Evolutionary conservation across 2,329 filamentous ascomycete species (phyloP), one percentile per base, ranked within the genome.

Genomic region (Xylaria hypoxylon): DNA sequence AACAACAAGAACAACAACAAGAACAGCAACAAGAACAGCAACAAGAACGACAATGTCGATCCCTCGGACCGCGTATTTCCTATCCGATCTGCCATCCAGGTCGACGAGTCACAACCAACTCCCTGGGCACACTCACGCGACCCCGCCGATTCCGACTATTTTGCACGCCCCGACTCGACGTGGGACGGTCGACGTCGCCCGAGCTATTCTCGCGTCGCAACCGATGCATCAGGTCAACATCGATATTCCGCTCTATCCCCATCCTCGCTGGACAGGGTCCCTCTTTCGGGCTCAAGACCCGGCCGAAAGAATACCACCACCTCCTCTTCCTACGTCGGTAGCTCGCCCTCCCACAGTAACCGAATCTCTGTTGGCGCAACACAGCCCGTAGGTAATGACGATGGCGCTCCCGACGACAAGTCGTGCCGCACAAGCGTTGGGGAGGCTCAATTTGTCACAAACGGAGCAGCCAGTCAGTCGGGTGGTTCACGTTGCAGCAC

Each of bases 41-140:
- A 11, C 28, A 52, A 17, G 5, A 13, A n/a, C 17, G 5, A 6
- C 28, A 15, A 71, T 55, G 73, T 75, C 24, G 79, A 81, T 55
- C 74, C 76, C 31, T 76, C 78, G 35, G 85, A 94, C 73, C 86
- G 91, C 61, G 90, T 95, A 5, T 95, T 92, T 63, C 92, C 92
- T n/a, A 91, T 95, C 35, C 87, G 91, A 55, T 94, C 91, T n/a
- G 89, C 92, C 48, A 83, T 95, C 26, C 92, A 88, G 6, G 87
- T 94, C 45, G 89, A 92, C 71, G 87, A 68, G 68, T 77, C 70
- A 65, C 78, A 71, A 72, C 76, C 66, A 80, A 84, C 65, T 7
- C 70, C 73, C 3, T 70, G 69, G 64, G 62, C 64, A 5, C 56
- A 67, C 19, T 47, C 68, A 2, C 75, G 79, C 80, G 83, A 74